Base-by-base conservation (phyloP, 2,329 filamentous ascomycete genomes). In the Aureobasidium uvarum region DNA sequence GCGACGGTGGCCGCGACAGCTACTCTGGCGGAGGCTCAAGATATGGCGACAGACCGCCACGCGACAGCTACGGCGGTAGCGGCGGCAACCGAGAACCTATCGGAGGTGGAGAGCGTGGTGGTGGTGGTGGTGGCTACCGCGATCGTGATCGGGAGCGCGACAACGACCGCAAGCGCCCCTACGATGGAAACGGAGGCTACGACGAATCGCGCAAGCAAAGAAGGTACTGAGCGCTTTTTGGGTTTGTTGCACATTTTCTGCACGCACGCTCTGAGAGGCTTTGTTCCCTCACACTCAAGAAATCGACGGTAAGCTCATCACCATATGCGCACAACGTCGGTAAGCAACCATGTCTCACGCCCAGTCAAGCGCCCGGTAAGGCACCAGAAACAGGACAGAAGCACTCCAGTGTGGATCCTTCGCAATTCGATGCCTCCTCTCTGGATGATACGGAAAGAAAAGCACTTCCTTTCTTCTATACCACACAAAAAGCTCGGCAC, bases 171-270 rank as follows among this genome's bases (percentile, higher is more conserved):
- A 83, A 84, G 77, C 76, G 83, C 72, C 77, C 76, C 62, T 92
- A 90, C 77, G 92, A 96, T 62, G 89, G 89, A 88, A 46, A 63
- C 8, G 67, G 73, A 75, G 85, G 86, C 70, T 89, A 93, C 79
- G 92, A 96, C 74, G 93, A 96, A 77, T 81, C 82, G 59, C 82
- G 85, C 71, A 81, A 80, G 71, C 83, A 85, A 74, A 81, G 85
- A 73, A 81, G 85, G 74, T 88, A 87, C 75, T 87, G 78, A 77
- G 65, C 54, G 36, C 38, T 13, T n/a, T 25, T 38, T 45, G 48
- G 60, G 50, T 64, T 55, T 64, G 60, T 64, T 64, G 31, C 39
- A 38, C 13, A 20, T 39, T 64, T 20, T 45, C 31, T 45, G 14
- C 31, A 25, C 18, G 43, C 38, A 25, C 51, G 51, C 33, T 10